Base-by-base conservation (phyloP, 441 rosid genomes). In the Mallotus repandus region DNA sequence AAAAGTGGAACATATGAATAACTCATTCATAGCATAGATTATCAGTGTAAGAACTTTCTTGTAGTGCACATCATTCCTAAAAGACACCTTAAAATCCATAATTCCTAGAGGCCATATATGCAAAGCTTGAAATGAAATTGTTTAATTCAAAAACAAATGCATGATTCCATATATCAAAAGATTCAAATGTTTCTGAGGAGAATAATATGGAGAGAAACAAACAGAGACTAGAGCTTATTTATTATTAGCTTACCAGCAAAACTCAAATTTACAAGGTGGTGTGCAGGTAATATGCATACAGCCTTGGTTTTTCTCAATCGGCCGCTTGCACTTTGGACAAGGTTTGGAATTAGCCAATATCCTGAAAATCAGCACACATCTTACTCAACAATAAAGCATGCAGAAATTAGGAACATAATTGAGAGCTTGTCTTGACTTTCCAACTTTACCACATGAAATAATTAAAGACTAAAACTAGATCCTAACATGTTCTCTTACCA, bases 271-370 rank as follows among this genome's bases (percentile, higher is more conserved):
- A 86, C 98, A 96, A 77, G 99, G 98, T 32, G 97, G 98, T 2
- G 97, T 90, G 80, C 99, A 94, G 70, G 96, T 92, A 83, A 96
- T 94, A 46, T 92, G 98, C 99, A 96, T 94, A 78, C 98, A 96
- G 48, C 99, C 98, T 82, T 94, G 99, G 70, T 94, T 96, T 79
- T 96, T 96, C 85, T 96, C 99, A 77, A 96, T 96, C 45, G 98
- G 99, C 68, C 99, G 86, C 86, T 96, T 92, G 80, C 98, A 96
- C 83, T 89, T 96, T 2, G 99, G 99, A 85, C 98, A 94, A 72
- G 98, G 98, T 86, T 96, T 96, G 64, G 99, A 96, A 81, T 96
- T 94, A 72, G 98, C 98, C 74, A 96, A 84, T 75, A 96, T 96
- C 98, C 97, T 96, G 85, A 48, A 77, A 66, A 45, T 45, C 18